phyloP scores from a whole-genome alignment of 139 green algal genomes.

The Coelastrella sp. region DNA sequence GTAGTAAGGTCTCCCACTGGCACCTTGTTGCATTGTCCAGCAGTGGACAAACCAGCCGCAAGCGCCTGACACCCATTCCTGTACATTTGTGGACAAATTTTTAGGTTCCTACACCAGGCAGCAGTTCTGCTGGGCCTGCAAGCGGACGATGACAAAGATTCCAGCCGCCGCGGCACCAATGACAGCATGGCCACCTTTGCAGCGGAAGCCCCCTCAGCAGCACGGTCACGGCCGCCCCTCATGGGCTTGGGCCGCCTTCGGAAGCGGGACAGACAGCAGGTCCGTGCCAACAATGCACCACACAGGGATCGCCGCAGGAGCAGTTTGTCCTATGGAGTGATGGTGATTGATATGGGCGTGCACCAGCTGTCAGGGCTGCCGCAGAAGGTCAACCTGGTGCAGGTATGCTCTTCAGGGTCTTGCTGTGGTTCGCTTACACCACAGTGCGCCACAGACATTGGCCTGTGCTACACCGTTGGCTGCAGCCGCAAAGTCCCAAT shows the following conservation, averaged over 20 bases:
- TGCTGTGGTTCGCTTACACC: background rate
- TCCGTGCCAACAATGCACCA: background rate
- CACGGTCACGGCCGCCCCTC: background rate
- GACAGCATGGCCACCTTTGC: background rate
- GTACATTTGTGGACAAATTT: background rate
- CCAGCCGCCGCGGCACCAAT: background rate
- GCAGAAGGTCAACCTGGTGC: conserved; percentile 57
- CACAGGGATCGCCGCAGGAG: background rate
- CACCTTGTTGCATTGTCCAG: too few relatives aligned
- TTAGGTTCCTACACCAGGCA: conserved; percentile 20
- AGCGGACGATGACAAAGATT: background rate
- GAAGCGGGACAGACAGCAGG: background rate
- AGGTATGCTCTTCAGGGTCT: conserved; percentile 47
- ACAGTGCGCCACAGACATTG: too few relatives aligned
- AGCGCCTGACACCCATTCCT: too few relatives aligned
- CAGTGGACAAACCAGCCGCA: too few relatives aligned
- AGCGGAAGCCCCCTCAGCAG: background rate
- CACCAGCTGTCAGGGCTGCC: conserved; percentile 54
- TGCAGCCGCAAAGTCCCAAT: too few relatives aligned
- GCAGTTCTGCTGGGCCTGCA: background rate
- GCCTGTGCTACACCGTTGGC: too few relatives aligned
- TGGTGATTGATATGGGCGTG: conserved; percentile 71
- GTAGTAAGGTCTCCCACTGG: too few relatives aligned
- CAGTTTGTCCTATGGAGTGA: conserved; percentile 48
- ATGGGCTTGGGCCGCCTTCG: background rate